Evolutionary conservation across 2,329 filamentous ascomycete genomes (phyloP).

Genomic region (Nannizzia gypsea): DNA sequence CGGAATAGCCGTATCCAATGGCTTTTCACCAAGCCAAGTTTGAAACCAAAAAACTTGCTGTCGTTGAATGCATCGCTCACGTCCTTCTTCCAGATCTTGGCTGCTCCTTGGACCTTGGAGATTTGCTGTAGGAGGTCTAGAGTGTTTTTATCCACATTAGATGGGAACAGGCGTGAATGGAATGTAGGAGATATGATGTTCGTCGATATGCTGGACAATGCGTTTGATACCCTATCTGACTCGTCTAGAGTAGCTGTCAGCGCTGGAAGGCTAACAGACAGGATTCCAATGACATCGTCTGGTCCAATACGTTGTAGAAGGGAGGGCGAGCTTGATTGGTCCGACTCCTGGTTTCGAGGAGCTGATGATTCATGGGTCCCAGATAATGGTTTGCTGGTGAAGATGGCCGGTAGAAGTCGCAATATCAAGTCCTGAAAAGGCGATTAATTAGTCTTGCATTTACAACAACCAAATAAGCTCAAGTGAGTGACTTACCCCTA

Average conservation of each 20-base stretch:
- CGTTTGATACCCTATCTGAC: constrained; percentile 66
- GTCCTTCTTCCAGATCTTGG: constrained; percentile 89
- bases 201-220: constrained; percentile 67
- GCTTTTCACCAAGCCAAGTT: constrained; percentile 51
- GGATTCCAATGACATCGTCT: constrained; percentile 67
- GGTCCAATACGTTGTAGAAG: constrained; percentile 36
- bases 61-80: constrained; percentile 88
- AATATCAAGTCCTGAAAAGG: constrained; percentile 66
- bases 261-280: constrained; percentile 66
- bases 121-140: constrained; percentile 66
- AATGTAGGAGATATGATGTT: constrained; percentile 73
- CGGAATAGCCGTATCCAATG: constrained; percentile 75
- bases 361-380: constrained; percentile 49
- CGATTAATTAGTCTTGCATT: no score
- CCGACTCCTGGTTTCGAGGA: constrained; percentile 31
- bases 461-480: no score
- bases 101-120: constrained; percentile 62
- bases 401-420: constrained; percentile 78
- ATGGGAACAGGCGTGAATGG: constrained; percentile 74
- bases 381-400: constrained; percentile 72
- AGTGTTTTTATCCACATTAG: constrained; percentile 62
- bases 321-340: constrained; percentile 21
- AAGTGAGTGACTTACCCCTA: constrained; percentile 52
- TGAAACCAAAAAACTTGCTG: constrained; percentile 65
- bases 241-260: constrained; percentile 75